Evolutionary conservation across 495 filamentous ascomycete genomes (phyloP).

Genomic region (Lophiostoma macrostomum): DNA sequence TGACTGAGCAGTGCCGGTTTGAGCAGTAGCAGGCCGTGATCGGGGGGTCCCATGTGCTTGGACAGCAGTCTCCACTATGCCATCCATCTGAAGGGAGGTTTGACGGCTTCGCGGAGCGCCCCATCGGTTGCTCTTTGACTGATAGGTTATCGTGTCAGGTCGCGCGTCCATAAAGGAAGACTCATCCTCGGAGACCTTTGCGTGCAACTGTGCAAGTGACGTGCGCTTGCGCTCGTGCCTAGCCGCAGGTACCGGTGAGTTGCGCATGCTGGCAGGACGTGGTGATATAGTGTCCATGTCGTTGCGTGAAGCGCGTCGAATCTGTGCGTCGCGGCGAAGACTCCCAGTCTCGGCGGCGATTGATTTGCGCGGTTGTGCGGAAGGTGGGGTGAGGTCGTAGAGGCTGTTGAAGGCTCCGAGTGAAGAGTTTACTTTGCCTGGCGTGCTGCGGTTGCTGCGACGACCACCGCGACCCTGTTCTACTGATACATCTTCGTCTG

Average conservation of each 20-base stretch:
- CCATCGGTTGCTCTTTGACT: constrained; percentile 57
- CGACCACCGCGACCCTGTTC: constrained; percentile 38
- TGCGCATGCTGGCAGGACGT: constrained; percentile 20
- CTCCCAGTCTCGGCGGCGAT: constrained; percentile 25
- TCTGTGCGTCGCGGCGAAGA: constrained; percentile 35
- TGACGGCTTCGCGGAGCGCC: constrained; percentile 47
- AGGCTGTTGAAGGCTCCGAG: constrained; percentile 35
- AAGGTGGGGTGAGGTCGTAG: constrained; percentile 41
- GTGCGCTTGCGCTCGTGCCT: constrained; percentile 26
- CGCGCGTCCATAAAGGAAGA: constrained; percentile 53
- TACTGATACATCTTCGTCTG: constrained; percentile 36
- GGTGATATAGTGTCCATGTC: constrained; percentile 19
- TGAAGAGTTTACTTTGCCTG: constrained; percentile 26
- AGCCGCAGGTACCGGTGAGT: constrained; percentile 5
- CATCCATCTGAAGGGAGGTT: constrained; percentile 36
- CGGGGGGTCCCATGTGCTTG: constrained; percentile 10
- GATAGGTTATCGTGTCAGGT: constrained; percentile 48
- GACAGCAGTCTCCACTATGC: constrained; percentile 2
- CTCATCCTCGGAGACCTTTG: constrained; percentile 56
- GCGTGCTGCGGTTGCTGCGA: constrained; percentile 32
- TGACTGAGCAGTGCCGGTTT: constrained; percentile 49
- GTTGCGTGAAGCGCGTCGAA: constrained; percentile 31
- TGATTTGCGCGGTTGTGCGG: constrained; percentile 27
- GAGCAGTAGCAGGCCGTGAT: constrained; percentile 30
- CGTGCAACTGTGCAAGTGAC: constrained; percentile 54